phyloP scores from a whole-genome alignment of 2,329 filamentous ascomycete species.

The Hymenoscyphus fraxineus region DNA sequence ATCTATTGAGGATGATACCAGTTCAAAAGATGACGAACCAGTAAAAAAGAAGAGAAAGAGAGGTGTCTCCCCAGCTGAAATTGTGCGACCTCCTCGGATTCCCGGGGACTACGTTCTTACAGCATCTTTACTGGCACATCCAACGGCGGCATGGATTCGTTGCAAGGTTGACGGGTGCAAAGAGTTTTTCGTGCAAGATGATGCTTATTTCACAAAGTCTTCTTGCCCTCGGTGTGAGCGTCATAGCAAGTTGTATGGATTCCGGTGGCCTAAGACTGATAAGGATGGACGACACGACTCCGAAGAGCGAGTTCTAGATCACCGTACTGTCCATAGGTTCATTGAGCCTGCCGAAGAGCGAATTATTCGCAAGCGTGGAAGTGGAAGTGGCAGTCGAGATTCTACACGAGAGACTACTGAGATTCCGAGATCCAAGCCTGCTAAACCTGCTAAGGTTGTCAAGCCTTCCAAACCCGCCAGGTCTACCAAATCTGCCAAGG shows the following conservation, averaged over 20 bases:
- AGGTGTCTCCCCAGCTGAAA: constrained; percentile 21
- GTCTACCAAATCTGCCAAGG: neutral
- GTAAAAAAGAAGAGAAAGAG: constrained; percentile 21
- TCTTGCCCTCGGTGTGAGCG: constrained; percentile 91
- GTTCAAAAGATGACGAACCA: constrained; percentile 1
- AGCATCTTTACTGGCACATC: constrained; percentile 68
- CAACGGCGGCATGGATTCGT: constrained; percentile 77
- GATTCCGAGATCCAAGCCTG: neutral
- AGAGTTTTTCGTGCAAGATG: constrained; percentile 77
- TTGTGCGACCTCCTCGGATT: constrained; percentile 42
- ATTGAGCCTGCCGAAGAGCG: constrained; percentile 65
- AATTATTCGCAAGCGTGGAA: constrained; percentile 23
- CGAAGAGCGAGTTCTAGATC: constrained; percentile 67
- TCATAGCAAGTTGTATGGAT: constrained; percentile 93
- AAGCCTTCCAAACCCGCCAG: neutral
- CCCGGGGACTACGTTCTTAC: constrained; percentile 84
- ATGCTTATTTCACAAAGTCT: constrained; percentile 81
- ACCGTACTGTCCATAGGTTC: constrained; percentile 84
- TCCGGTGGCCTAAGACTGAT: constrained; percentile 93
- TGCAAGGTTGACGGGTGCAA: constrained; percentile 71
- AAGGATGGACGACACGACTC: constrained; percentile 70
- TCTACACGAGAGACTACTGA: constrained; percentile 20
- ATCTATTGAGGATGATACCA: constrained; percentile 4
- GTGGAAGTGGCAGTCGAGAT: constrained; percentile 23
- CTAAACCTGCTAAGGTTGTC: neutral